A percentile compares a stretch with the other conserved stretches of the same genome.
Evolutionary conservation across 2,329 filamentous ascomycete genomes (phyloP).

Genomic region (Fusarium multiceps): DNA sequence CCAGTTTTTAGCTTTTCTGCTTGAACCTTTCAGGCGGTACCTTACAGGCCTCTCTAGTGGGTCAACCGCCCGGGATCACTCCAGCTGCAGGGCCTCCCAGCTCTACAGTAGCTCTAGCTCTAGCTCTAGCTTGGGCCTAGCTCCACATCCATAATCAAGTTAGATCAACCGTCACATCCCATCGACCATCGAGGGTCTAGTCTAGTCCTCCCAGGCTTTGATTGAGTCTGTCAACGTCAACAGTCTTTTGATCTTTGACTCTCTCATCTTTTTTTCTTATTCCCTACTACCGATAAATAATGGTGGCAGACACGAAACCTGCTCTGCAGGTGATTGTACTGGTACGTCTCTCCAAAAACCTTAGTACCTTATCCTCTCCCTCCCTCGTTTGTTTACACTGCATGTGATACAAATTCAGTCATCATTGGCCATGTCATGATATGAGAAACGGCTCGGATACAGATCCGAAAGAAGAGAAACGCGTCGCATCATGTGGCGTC

Average conservation of each 20-base stretch:
- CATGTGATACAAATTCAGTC: conserved; percentile 6
- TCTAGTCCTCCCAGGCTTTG: neutral
- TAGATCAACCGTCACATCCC: conserved; percentile 17
- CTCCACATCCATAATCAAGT: conserved; percentile 13
- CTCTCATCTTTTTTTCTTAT: conserved; percentile 1
- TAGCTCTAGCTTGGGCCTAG: neutral
- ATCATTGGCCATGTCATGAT: neutral
- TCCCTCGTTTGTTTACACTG: conserved; percentile 23
- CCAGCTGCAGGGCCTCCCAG: neutral
- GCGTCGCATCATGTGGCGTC: conserved; percentile 20
- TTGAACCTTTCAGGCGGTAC: conserved; percentile 35
- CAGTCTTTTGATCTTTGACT: conserved; percentile 3
- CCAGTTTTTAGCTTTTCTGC: conserved; percentile 23
- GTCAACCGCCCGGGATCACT: conserved; percentile 12
- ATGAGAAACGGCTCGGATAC: conserved; percentile 9
- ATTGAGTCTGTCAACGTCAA: conserved; percentile 22
- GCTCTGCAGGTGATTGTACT: conserved; percentile 80
- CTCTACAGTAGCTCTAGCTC: neutral
- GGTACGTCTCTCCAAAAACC: conserved; percentile 61
- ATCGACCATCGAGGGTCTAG: conserved; percentile 5
- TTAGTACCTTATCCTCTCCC: neutral
- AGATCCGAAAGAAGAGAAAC: conserved; percentile 8
- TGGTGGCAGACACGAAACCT: conserved; percentile 52
- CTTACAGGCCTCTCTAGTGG: conserved; percentile 39
- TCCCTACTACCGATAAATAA: conserved; percentile 13